A percentile compares a stretch with the other conserved stretches of the same genome.
Conservation (phyloP, 1,139 yeast genomes). For the Torulaspora globosa region DNA sequence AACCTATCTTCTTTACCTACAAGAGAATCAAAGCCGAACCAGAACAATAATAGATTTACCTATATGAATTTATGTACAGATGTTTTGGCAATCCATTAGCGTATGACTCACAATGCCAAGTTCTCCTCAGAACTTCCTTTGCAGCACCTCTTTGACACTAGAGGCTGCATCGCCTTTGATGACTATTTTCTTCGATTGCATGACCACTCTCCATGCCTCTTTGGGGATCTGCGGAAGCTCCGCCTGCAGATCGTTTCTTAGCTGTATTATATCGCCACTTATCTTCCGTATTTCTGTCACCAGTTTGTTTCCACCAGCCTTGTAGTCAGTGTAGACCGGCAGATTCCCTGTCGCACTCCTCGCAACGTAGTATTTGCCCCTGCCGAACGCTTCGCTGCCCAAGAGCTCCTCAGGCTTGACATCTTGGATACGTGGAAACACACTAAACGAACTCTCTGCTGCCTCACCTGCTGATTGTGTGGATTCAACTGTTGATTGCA, state of each 20-base stretch:
- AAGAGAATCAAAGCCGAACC: constrained; percentile 25
- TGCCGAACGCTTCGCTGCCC: constrained; percentile 43
- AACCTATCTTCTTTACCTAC: constrained; percentile 36
- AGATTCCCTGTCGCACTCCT: constrained; percentile 60
- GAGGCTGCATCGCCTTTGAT: constrained; percentile 58
- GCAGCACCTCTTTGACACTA: constrained; percentile 39
- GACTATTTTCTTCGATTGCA: constrained; percentile 42
- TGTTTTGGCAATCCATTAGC: constrained; percentile 1
- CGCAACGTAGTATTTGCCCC: constrained; percentile 44
- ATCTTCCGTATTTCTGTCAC: constrained; percentile 64
- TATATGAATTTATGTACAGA: constrained; percentile 11
- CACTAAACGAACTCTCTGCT: constrained; percentile 7
- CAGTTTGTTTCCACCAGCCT: constrained; percentile 41
- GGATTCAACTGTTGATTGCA: constrained; percentile 9
- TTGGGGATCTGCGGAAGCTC: constrained; percentile 46
- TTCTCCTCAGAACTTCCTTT: constrained; percentile 20
- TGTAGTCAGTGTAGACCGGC: constrained; percentile 62
- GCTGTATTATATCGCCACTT: constrained; percentile 54
- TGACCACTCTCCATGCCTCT: constrained; percentile 42
- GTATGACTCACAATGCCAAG: not conserved
- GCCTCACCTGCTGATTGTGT: not conserved
- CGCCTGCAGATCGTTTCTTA: constrained; percentile 55
- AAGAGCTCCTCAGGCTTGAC: constrained; percentile 33
- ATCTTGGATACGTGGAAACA: constrained; percentile 34
- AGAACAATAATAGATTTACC: not conserved